Percentiles rank a stretch among this genome's conserved stretches.
These are phyloP conservation scores for Euphrasia confusa DNA, from an alignment of 257 asterid species.

Conservation along the genomic window DNA sequence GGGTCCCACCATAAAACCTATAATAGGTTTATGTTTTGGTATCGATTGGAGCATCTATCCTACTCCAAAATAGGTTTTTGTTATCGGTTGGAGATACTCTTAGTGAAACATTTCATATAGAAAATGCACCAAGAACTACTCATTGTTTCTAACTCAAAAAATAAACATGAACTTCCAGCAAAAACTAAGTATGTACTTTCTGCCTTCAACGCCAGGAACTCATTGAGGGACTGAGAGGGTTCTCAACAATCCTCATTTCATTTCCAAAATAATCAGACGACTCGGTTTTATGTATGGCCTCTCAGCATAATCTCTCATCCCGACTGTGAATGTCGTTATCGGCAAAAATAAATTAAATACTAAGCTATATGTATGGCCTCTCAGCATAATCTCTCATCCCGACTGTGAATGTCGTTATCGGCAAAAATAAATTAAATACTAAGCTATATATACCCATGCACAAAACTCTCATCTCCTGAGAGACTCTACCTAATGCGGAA, in stretches of 20 bases:
- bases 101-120: no score
- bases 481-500: slow-evolving; percentile 58
- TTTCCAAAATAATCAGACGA: neutral
- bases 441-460: neutral
- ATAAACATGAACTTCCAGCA: neutral
- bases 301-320: slow-evolving; percentile 17
- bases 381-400: slow-evolving; percentile 16
- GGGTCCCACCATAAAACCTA: no score
- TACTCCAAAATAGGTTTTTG: no score
- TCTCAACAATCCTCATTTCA: neutral
- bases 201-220: no score
- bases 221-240: no score
- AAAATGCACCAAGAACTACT: no score
- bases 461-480: neutral
- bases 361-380: slow-evolving; percentile 3
- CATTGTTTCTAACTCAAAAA: no score
- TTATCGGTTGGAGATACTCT: no score
- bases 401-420: slow-evolving; percentile 13
- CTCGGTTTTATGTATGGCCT: neutral
- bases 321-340: slow-evolving; percentile 14
- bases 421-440: slow-evolving; percentile 7
- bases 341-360: no score
- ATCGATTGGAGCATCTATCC: no score
- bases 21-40: no score
- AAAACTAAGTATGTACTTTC: slow-evolving; percentile 14